Percentiles rank a stretch among this genome's conserved stretches.
Conservation (phyloP, 208 protist genomes). For the Trypanosoma rangeli region DNA sequence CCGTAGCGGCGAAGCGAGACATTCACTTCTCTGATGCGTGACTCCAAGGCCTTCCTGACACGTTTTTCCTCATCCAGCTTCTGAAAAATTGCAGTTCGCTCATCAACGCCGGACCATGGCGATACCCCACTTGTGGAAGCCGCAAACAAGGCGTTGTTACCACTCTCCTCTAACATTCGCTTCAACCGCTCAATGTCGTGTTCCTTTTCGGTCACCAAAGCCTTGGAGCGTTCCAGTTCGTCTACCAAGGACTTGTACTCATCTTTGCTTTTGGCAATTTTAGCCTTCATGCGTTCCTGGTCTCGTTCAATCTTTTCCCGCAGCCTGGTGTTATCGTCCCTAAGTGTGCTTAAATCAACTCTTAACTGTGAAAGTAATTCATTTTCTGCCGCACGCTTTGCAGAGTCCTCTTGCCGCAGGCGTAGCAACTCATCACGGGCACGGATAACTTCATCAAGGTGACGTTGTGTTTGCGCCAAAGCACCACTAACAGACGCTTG, state of each 20-base stretch:
- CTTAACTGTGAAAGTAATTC: slow-evolving; percentile 76
- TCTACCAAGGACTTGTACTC: slow-evolving; percentile 76
- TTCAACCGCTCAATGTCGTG: slow-evolving; percentile 78
- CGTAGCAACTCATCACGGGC: slow-evolving; percentile 64
- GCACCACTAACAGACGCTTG: slow-evolving; percentile 54
- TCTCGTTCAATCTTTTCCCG: slow-evolving; percentile 91
- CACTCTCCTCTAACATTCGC: slow-evolving; percentile 74
- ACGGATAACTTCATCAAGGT: slow-evolving; percentile 67
- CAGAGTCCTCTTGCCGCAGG: slow-evolving; percentile 73
- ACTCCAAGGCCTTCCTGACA: slow-evolving; percentile 56
- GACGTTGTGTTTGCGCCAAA: slow-evolving; percentile 70
- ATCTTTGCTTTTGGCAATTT: slow-evolving; percentile 79
- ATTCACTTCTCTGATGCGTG: slow-evolving; percentile 75
- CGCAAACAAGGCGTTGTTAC: slow-evolving; percentile 12
- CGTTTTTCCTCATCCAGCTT: slow-evolving; percentile 63
- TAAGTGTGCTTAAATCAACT: slow-evolving; percentile 70
- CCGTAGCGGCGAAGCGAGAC: slow-evolving; percentile 81
- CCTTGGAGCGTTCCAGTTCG: slow-evolving; percentile 60
- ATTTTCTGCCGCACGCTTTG: slow-evolving; percentile 58
- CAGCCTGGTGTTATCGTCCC: slow-evolving; percentile 84
- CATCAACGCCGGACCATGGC: slow-evolving; percentile 28
- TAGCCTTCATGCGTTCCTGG: slow-evolving; percentile 90
- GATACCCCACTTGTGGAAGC: slow-evolving; percentile 1
- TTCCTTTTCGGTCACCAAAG: slow-evolving; percentile 62
- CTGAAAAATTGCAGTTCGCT: slow-evolving; percentile 33